Conservation (phyloP, 495 filamentous ascomycete species). For the Collariella sp. region DNA sequence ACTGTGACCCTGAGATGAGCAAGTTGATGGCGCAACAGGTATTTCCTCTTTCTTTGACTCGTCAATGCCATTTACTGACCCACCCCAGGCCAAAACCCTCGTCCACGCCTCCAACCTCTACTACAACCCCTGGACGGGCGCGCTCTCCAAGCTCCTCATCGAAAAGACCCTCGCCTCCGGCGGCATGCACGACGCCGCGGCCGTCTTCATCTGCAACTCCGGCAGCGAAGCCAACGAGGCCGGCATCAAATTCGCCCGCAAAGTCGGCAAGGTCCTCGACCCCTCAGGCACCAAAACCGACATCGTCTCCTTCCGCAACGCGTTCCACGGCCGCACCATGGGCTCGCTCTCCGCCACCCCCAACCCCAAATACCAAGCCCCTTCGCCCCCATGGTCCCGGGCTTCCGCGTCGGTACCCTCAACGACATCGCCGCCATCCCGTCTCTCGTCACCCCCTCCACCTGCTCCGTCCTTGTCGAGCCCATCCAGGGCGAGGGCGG, state of each 20-base stretch:
- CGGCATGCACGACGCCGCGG: conserved; percentile 68
- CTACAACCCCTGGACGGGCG: conserved; percentile 88
- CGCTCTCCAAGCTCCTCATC: conserved; percentile 77
- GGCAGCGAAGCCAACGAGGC: conserved; percentile 96
- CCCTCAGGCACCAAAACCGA: conserved; percentile 69
- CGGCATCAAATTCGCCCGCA: conserved; percentile 91
- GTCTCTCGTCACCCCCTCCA: conserved; percentile 67
- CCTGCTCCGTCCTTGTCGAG: conserved; percentile 93
- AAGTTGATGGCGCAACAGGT: conserved; percentile 67
- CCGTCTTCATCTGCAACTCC: conserved; percentile 90
- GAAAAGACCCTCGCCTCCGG: conserved; percentile 63
- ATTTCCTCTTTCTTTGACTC: neutral
- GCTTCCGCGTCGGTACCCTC: conserved; percentile 77
- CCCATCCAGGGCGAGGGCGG: conserved; percentile 97
- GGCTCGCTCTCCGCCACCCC: conserved; percentile 84
- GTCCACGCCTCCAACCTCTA: conserved; percentile 93
- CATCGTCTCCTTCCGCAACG: conserved; percentile 78
- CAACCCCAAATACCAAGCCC: conserved; percentile 96
- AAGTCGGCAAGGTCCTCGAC: conserved; percentile 67
- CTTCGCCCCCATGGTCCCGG: conserved; percentile 90
- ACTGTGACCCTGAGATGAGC: conserved; percentile 66
- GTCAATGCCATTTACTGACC: neutral
- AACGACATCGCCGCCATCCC: conserved; percentile 68
- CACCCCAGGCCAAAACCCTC: conserved; percentile 56
- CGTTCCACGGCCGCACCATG: conserved; percentile 97